Evolutionary conservation across 179 eudicot species (phyloP).

Genomic region (Actinidia chinensis): DNA sequence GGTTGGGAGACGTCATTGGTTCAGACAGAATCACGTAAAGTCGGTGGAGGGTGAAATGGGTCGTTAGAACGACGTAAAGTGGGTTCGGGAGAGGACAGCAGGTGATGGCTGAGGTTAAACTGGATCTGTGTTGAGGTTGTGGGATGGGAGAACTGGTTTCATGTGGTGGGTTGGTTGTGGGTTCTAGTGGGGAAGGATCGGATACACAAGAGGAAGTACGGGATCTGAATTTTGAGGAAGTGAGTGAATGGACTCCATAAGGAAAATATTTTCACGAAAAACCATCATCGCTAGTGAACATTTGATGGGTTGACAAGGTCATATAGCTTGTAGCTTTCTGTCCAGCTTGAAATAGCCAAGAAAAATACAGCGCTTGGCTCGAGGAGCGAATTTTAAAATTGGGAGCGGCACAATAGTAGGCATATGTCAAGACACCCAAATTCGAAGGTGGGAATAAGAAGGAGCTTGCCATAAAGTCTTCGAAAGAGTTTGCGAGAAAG

Average conservation of each 20-base stretch:
- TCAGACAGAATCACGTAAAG: slow-evolving; percentile 7
- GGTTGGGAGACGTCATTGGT: slow-evolving; percentile 9
- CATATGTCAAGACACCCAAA: background rate
- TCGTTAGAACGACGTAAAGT: background rate
- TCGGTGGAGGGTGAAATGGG: background rate
- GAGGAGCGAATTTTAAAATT: slow-evolving; percentile 8
- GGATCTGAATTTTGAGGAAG: background rate
- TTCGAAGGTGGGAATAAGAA: background rate
- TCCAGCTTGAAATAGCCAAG: background rate
- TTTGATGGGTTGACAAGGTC: background rate
- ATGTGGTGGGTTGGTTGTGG: background rate
- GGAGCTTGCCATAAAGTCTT: background rate
- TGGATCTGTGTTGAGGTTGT: too few species aligned
- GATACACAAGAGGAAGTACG: background rate
- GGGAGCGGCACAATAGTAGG: background rate
- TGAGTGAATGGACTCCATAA: background rate
- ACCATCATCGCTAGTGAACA: slow-evolving; percentile 2
- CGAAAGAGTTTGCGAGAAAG: background rate
- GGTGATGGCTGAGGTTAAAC: too few species aligned
- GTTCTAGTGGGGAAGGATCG: background rate
- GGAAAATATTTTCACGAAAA: background rate
- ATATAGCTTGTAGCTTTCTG: slow-evolving; percentile 20
- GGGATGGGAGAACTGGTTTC: too few species aligned
- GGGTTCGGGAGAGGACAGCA: too few species aligned
- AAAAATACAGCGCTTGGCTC: background rate